Conservation (phyloP, 129 eudicot genomes). For the Lactuca saligna region DNA sequence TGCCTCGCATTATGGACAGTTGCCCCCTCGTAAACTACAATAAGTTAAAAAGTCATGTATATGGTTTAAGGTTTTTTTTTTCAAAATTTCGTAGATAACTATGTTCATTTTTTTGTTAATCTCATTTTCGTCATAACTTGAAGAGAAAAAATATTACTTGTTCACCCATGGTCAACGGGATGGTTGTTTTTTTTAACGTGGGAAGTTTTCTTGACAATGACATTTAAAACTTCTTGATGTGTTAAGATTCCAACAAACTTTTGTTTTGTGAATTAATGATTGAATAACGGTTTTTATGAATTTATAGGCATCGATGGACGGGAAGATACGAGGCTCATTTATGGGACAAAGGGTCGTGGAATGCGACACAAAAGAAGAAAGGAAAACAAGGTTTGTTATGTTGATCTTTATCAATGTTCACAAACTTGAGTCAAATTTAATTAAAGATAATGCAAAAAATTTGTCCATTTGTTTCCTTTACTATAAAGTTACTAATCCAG, state of each 20-base stretch:
- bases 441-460: background rate
- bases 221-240: too few species aligned
- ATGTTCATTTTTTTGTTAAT: too few species aligned
- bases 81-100: too few species aligned
- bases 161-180: background rate
- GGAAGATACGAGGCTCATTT: constrained; percentile 85
- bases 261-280: background rate
- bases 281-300: background rate
- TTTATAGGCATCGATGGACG: constrained; percentile 71
- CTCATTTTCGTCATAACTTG: too few species aligned
- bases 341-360: constrained; percentile 94
- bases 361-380: constrained; percentile 78
- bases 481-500: constrained; percentile 2
- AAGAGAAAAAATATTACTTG: too few species aligned
- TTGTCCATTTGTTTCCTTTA: background rate
- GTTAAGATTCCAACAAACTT: too few species aligned
- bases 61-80: too few species aligned
- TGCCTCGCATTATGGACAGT: too few species aligned
- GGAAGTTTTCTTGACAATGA: background rate
- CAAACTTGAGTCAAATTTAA: background rate
- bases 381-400: constrained; percentile 72
- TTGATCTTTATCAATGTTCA: background rate
- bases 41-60: too few species aligned
- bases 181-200: background rate
- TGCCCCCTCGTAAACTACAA: too few species aligned